These are phyloP conservation scores for Hypoxylon fuscum DNA, from an alignment of 495 filamentous ascomycete genomes.

Conservation along the genomic window DNA sequence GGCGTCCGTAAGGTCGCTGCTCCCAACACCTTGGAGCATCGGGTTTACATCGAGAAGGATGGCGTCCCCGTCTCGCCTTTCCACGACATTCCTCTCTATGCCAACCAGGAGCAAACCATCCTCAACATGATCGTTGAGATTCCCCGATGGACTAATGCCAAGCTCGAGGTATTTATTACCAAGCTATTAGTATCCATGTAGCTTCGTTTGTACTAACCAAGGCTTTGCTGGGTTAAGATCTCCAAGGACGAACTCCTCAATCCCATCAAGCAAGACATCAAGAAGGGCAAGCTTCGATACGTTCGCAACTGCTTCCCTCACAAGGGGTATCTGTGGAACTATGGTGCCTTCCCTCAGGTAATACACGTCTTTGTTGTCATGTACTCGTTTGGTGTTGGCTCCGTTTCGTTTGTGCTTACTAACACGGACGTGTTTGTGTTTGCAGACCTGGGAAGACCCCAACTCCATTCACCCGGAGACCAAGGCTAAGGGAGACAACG, in stretches of 20 bases:
- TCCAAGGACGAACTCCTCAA: conserved; percentile 97
- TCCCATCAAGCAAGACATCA: conserved; percentile 93
- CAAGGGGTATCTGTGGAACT: conserved; percentile 99
- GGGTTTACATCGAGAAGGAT: conserved; percentile 98
- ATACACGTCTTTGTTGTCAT: conserved; percentile 22
- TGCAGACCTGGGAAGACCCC: conserved; percentile 98
- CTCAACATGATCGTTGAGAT: conserved; percentile 99
- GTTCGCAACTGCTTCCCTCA: conserved; percentile 99
- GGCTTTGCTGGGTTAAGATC: conserved; percentile 71
- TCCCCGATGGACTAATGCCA: conserved; percentile 98
- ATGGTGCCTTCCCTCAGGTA: conserved; percentile 98
- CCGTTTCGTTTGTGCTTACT: conserved; percentile 13
- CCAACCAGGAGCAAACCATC: conserved; percentile 90
- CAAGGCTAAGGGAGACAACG: conserved; percentile 99
- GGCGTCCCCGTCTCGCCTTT: conserved; percentile 92
- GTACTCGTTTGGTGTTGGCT: conserved; percentile 1
- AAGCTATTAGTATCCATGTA: too few relatives aligned
- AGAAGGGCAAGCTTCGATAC: conserved; percentile 93
- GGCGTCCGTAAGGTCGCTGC: conserved; percentile 84
- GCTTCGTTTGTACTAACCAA: conserved; percentile 28
- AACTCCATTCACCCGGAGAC: conserved; percentile 95
- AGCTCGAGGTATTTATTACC: conserved; percentile 80
- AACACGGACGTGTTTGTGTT: conserved; percentile 17
- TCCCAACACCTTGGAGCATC: conserved; percentile 94
- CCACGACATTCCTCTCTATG: conserved; percentile 98